Percentiles rank a stretch among this genome's conserved stretches.
Conservation (phyloP, 768 basidiomycete species). For the Pleurotus tuoliensis region DNA sequence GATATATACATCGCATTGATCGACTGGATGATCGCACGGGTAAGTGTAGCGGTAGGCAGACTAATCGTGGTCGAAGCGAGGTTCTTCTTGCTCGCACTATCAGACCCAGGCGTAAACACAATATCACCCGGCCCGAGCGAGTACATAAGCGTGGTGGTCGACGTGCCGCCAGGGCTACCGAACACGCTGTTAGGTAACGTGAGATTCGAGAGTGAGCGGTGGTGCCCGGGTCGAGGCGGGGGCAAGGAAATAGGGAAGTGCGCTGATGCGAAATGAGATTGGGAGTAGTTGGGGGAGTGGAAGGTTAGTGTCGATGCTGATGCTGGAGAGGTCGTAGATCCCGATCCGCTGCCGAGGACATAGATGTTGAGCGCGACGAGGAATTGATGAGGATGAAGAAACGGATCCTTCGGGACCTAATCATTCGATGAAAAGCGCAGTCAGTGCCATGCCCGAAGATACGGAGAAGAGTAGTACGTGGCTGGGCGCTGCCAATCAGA, state of each 20-base stretch:
- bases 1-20: neutral
- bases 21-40: neutral
- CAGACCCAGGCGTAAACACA: slow-evolving; percentile 13
- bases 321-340: slow-evolving; percentile 13
- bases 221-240: slow-evolving; percentile 9
- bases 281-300: slow-evolving; percentile 16
- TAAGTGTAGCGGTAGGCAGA: slow-evolving; percentile 9
- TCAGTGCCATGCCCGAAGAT: neutral
- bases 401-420: slow-evolving; percentile 72
- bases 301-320: slow-evolving; percentile 18
- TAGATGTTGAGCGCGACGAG: slow-evolving; percentile 42
- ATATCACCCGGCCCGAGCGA: neutral
- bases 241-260: slow-evolving; percentile 1
- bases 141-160: neutral
- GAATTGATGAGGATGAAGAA: slow-evolving; percentile 64
- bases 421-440: neutral
- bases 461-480: neutral
- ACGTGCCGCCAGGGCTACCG: neutral
- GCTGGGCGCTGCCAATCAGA: neutral
- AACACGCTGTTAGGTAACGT: slow-evolving; percentile 2
- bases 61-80: neutral
- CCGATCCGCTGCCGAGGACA: slow-evolving; percentile 17
- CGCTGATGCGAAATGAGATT: neutral
- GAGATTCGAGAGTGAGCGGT: slow-evolving; percentile 15
- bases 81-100: slow-evolving; percentile 17